Percentiles rank a stretch among this genome's conserved stretches.
These are phyloP conservation scores for Termitomyces eurrhizus DNA, from an alignment of 768 basidiomycete species.

Conservation along the genomic window DNA sequence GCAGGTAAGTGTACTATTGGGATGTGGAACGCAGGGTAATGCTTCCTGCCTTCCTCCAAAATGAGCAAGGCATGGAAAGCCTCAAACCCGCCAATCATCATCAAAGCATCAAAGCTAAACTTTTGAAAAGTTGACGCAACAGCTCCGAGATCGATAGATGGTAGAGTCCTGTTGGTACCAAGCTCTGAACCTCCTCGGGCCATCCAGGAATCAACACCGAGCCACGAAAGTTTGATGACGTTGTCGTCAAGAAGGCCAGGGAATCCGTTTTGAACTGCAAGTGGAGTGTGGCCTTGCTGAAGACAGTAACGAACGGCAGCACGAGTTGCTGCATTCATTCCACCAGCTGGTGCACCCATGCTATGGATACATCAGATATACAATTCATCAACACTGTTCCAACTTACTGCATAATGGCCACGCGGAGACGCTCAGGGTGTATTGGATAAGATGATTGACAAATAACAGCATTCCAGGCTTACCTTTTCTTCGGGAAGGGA, in stretches of 20 bases:
- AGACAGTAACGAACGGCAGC: constrained; percentile 92
- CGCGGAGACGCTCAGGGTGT: constrained; percentile 57
- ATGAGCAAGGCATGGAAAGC: constrained; percentile 78
- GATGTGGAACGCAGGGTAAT: constrained; percentile 91
- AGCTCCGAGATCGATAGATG: constrained; percentile 81
- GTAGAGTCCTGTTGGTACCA: constrained; percentile 90
- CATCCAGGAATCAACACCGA: constrained; percentile 96
- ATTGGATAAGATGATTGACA: constrained; percentile 7
- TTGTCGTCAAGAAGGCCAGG: constrained; percentile 89
- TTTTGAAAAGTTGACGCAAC: constrained; percentile 91
- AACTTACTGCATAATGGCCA: constrained; percentile 82
- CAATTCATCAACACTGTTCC: not conserved
- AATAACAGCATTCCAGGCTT: constrained; percentile 4
- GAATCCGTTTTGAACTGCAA: constrained; percentile 95
- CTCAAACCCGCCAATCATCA: constrained; percentile 97
- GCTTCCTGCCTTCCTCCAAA: constrained; percentile 73
- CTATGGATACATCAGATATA: constrained; percentile 34
- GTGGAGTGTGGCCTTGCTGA: constrained; percentile 85
- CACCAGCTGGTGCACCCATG: constrained; percentile 95
- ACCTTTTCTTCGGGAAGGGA: constrained; percentile 52
- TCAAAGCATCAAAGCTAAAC: constrained; percentile 68
- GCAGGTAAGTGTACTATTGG: constrained; percentile 96
- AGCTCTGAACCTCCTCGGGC: constrained; percentile 96
- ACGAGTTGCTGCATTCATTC: constrained; percentile 98
- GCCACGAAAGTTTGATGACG: constrained; percentile 85